phyloP scores from a whole-genome alignment of 768 basidiomycete species.

The Gyrodon lividus region DNA sequence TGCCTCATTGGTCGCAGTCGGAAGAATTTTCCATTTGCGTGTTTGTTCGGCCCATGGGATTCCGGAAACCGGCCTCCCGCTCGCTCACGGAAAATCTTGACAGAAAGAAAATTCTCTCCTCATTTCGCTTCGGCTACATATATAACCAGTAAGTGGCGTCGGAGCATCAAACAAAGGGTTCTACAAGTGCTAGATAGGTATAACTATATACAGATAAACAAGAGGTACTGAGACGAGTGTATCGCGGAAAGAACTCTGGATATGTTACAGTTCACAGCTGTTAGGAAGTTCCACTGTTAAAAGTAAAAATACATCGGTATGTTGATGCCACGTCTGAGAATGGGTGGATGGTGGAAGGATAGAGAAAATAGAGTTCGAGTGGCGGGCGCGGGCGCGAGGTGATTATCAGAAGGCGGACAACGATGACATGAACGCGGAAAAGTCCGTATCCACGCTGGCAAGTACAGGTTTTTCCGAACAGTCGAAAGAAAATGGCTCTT shows the following conservation, averaged over 20 bases:
- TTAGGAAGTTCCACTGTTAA: conserved; percentile 15
- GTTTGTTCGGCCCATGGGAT: background rate
- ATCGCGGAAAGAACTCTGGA: conserved; percentile 7
- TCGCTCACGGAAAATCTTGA: too few species aligned
- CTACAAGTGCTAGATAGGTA: conserved; percentile 24
- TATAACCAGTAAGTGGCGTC: conserved; percentile 1
- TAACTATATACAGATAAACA: conserved; percentile 31
- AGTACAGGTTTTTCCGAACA: conserved; percentile 22
- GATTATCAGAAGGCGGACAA: conserved; percentile 28
- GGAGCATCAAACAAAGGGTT: conserved; percentile 1
- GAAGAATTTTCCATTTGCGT: conserved; percentile 5
- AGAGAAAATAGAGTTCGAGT: conserved; percentile 1
- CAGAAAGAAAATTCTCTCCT: conserved; percentile 10
- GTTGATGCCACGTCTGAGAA: conserved; percentile 9
- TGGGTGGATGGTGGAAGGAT: conserved; percentile 2
- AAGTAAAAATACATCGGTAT: conserved; percentile 30
- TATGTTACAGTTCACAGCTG: conserved; percentile 26
- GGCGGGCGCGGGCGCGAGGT: conserved; percentile 3
- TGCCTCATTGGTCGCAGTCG: conserved; percentile 3
- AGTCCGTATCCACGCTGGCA: conserved; percentile 22
- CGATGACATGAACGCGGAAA: conserved; percentile 32
- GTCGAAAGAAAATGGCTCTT: conserved; percentile 24
- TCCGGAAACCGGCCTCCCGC: too few species aligned
- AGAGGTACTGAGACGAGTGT: conserved; percentile 15
- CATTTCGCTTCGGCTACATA: conserved; percentile 15